phyloP scores from a whole-genome alignment of 2,329 filamentous ascomycete genomes.

The Monilinia aucupariae region DNA sequence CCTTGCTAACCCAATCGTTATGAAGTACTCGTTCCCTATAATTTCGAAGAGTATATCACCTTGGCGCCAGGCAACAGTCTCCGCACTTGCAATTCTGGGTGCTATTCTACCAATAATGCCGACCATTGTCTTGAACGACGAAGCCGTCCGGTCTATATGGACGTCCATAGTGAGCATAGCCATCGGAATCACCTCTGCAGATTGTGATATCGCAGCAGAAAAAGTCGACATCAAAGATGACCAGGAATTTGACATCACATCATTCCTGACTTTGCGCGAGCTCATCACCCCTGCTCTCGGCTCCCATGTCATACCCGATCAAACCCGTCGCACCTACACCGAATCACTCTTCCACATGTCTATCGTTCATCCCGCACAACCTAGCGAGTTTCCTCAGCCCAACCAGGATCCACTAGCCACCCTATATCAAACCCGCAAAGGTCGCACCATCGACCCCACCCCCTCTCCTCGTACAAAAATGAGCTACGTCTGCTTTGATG shows the following conservation, averaged over 20 bases:
- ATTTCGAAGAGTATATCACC: conserved; percentile 65
- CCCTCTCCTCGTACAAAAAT: conserved; percentile 65
- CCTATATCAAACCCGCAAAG: conserved; percentile 61
- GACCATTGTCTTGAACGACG: conserved; percentile 43
- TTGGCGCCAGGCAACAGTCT: conserved; percentile 76
- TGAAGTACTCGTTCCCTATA: conserved; percentile 75
- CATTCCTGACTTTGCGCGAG: conserved; percentile 63
- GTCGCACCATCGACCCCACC: conserved; percentile 63
- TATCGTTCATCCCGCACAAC: conserved; percentile 65
- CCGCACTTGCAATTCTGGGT: conserved; percentile 62
- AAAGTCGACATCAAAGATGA: conserved; percentile 53
- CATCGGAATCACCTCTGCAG: conserved; percentile 64
- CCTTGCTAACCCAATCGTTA: conserved; percentile 61
- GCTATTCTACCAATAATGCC: conserved; percentile 57
- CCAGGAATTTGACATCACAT: conserved; percentile 73
- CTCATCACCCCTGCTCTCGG: conserved; percentile 73
- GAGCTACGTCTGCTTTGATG: conserved; percentile 73
- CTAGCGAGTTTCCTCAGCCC: conserved; percentile 50
- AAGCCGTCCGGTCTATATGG: conserved; percentile 60
- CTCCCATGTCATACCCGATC: conserved; percentile 57
- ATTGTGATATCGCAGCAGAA: conserved; percentile 46
- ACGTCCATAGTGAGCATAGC: conserved; percentile 57
- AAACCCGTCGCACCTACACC: conserved; percentile 63
- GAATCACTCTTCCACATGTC: conserved; percentile 76
- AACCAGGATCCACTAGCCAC: conserved; percentile 50